These are phyloP conservation scores for Boletus rubescentipes DNA, from an alignment of 768 basidiomycete species.

Conservation along the genomic window DNA sequence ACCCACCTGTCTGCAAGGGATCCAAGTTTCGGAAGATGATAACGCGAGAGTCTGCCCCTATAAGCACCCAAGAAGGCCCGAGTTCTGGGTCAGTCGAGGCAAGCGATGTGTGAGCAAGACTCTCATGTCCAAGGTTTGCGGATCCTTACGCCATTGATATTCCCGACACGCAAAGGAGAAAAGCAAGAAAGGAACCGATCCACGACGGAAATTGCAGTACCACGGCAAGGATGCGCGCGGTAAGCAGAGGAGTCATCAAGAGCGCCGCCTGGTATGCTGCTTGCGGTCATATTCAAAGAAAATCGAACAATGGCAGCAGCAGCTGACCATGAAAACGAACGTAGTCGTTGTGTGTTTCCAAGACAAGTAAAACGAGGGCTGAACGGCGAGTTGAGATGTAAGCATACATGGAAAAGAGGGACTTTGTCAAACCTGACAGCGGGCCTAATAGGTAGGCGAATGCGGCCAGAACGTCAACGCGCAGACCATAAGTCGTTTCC, in stretches of 20 bases:
- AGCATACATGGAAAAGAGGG: neutral
- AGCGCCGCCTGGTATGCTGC: slow-evolving; percentile 80
- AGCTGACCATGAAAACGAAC: slow-evolving; percentile 73
- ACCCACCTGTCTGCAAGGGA: slow-evolving; percentile 69
- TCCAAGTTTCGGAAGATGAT: slow-evolving; percentile 62
- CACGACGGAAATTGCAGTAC: slow-evolving; percentile 53
- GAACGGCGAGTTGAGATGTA: neutral
- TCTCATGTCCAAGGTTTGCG: neutral
- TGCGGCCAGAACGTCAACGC: slow-evolving; percentile 67
- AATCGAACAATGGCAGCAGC: slow-evolving; percentile 3
- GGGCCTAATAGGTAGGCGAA: slow-evolving; percentile 69
- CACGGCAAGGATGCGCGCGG: slow-evolving; percentile 54
- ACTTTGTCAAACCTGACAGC: slow-evolving; percentile 55
- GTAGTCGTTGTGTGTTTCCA: slow-evolving; percentile 76
- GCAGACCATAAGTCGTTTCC: slow-evolving; percentile 67
- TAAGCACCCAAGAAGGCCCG: slow-evolving; percentile 53
- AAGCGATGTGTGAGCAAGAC: slow-evolving; percentile 15
- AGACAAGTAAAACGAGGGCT: slow-evolving; percentile 65
- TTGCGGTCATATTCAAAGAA: slow-evolving; percentile 5
- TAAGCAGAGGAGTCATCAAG: slow-evolving; percentile 59
- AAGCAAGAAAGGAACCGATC: slow-evolving; percentile 48
- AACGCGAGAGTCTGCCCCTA: slow-evolving; percentile 50
- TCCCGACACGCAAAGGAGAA: slow-evolving; percentile 43
- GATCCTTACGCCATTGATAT: slow-evolving; percentile 57
- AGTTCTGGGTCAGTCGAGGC: neutral